These are phyloP conservation scores for Hanseniaspora singularis DNA, from an alignment of 805 yeast species.

Conservation along the genomic window DNA sequence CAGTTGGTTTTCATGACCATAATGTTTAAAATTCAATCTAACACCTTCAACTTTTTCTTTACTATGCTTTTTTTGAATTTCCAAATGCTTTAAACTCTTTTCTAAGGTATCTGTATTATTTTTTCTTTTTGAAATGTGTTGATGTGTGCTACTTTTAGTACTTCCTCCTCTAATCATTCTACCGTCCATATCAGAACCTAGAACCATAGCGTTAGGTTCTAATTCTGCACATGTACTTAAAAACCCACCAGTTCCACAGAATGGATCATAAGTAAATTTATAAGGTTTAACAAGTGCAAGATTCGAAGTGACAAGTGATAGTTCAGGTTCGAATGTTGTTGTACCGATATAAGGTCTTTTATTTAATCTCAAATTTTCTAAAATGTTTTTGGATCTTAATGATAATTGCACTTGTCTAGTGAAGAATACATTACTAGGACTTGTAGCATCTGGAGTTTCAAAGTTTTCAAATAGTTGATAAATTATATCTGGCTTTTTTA, in stretches of 20 bases:
- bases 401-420: conserved; percentile 59
- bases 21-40: conserved; percentile 60
- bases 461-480: conserved; percentile 72
- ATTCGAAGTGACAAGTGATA: conserved; percentile 77
- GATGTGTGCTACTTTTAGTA: conserved; percentile 27
- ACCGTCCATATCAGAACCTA: conserved; percentile 88
- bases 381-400: conserved; percentile 40
- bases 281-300: conserved; percentile 62
- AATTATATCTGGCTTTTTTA: conserved; percentile 63
- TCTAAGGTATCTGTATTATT: too few species aligned
- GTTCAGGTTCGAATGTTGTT: conserved; percentile 90
- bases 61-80: not conserved
- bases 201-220: conserved; percentile 62
- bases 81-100: too few species aligned
- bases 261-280: conserved; percentile 77
- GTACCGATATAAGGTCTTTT: conserved; percentile 85
- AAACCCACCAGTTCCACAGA: conserved; percentile 94
- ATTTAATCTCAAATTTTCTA: conserved; percentile 71
- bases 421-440: conserved; percentile 53
- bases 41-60: conserved; percentile 26
- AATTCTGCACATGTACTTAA: conserved; percentile 61
- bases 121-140: conserved; percentile 22
- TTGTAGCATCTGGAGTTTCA: conserved; percentile 34
- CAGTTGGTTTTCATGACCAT: conserved; percentile 44
- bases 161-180: conserved; percentile 53